phyloP scores from a whole-genome alignment of 1,139 yeast genomes.

The Eremothecium sinecaudum region DNA sequence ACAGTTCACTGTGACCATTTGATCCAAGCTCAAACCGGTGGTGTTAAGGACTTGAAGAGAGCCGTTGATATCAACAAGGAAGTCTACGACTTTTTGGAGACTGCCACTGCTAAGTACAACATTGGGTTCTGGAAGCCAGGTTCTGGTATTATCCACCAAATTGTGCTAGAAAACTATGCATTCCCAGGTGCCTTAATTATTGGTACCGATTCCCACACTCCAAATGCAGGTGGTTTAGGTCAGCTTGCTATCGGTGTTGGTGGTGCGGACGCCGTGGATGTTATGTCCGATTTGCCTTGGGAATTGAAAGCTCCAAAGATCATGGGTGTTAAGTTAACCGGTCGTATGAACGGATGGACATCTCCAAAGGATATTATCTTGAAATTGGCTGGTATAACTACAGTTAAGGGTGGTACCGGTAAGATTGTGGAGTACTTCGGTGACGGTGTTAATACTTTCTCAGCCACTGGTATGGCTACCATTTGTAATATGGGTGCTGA shows the following conservation, averaged over 20 bases:
- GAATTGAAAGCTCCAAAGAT: conserved; percentile 94
- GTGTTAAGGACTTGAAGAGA: conserved; percentile 83
- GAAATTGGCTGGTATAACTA: conserved; percentile 75
- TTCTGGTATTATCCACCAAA: conserved; percentile 96
- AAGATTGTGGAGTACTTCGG: conserved; percentile 93
- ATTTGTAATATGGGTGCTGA: conserved; percentile 99
- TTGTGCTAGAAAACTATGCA: conserved; percentile 87
- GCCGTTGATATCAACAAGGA: conserved; percentile 92
- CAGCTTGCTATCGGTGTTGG: conserved; percentile 98
- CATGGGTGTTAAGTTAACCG: conserved; percentile 85
- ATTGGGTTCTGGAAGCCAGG: conserved; percentile 99
- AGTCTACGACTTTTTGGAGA: conserved; percentile 88
- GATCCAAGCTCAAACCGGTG: conserved; percentile 96
- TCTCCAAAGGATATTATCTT: conserved; percentile 95
- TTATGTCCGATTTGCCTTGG: conserved; percentile 96
- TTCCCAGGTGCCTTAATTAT: conserved; percentile 94
- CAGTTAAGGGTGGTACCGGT: conserved; percentile 98
- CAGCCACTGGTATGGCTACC: conserved; percentile 98
- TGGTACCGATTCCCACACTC: conserved; percentile 96
- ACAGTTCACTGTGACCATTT: conserved; percentile 99
- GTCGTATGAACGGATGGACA: conserved; percentile 80
- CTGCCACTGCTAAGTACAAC: conserved; percentile 95
- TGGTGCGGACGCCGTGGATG: conserved; percentile 98
- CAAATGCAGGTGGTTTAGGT: conserved; percentile 96
- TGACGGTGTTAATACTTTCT: conserved; percentile 73